Evolutionary conservation across 495 filamentous ascomycete species (phyloP), one percentile per base, ranked within the genome.

Genomic region (Recurvomyces mirabilis): DNA sequence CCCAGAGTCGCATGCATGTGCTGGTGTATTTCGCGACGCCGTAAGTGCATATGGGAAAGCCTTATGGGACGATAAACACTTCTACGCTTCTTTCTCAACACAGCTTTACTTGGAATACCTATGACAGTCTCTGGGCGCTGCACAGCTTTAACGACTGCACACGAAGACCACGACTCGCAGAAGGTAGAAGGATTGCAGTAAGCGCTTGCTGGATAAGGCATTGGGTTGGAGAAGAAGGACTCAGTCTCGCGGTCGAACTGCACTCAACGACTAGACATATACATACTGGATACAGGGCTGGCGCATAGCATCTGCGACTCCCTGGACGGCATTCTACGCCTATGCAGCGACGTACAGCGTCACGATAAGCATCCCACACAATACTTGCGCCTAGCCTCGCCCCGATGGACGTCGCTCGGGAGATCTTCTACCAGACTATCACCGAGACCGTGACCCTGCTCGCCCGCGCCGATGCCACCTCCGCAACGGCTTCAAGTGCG

Each of bases 371-470:
- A 34, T 18, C 5, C 18, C n/a, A 42, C 6, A 5, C 39, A 28
- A n/a, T n/a, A n/a, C n/a, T n/a, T n/a, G n/a, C n/a, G n/a, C n/a
- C n/a, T n/a, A n/a, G n/a, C n/a, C n/a, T n/a, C n/a, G n/a, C 31
- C 45, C 9, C 23, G 10, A 43, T 51, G 48, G 41, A 44, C 41
- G n/a, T 33, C 23, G 46, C 42, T 12, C 42, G 40, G 19, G 40
- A 22, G 4, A 33, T 32, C 33, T 23, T 41, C 11, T 36, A 35
- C 38, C 23, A 38, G 40, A 40, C 35, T 19, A 18, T 48, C 38
- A 34, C 39, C 22, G 22, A 26, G 30, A 41, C 47, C 40, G 45
- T 33, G 24, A 20, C 17, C 28, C 49, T 47, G 17, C 11, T 42
- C 31, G 42, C 43, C 5, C 49, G 49, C 20, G 49, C 49, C 5